A percentile compares a stretch with the other conserved stretches of the same genome.
Conservation (phyloP, 805 yeast species). For the Candida stauntonica region DNA sequence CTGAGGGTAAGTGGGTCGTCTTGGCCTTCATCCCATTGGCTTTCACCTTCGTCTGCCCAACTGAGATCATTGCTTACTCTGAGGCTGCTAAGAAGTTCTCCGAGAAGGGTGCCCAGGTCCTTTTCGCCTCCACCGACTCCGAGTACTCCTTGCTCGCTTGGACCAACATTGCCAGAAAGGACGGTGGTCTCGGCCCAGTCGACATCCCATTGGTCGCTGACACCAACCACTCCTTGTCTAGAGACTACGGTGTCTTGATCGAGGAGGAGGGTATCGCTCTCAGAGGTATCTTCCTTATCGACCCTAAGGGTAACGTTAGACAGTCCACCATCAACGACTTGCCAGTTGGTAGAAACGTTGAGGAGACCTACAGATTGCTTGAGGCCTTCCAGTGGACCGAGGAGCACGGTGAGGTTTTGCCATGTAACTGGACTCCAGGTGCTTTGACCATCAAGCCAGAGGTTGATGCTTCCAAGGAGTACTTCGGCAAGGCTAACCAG, state of each 20-base stretch:
- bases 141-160: slow-evolving; percentile 97
- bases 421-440: slow-evolving; percentile 99
- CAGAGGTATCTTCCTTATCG: slow-evolving; percentile 97
- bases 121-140: slow-evolving; percentile 97
- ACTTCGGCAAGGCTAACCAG: slow-evolving; percentile 60
- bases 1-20: slow-evolving; percentile 93
- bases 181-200: slow-evolving; percentile 97
- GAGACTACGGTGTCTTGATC: slow-evolving; percentile 94
- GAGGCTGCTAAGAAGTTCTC: slow-evolving; percentile 89
- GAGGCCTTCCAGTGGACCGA: slow-evolving; percentile 99
- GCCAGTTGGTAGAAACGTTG: slow-evolving; percentile 99
- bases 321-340: slow-evolving; percentile 97
- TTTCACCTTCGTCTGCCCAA: slow-evolving; percentile 99
- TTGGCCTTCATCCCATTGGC: slow-evolving; percentile 98
- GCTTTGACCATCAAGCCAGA: slow-evolving; percentile 86
- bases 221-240: slow-evolving; percentile 91
- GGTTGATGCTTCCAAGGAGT: slow-evolving; percentile 72
- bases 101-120: slow-evolving; percentile 80
- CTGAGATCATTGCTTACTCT: slow-evolving; percentile 98
- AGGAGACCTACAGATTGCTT: slow-evolving; percentile 93
- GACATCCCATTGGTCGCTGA: slow-evolving; percentile 94
- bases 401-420: slow-evolving; percentile 98
- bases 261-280: slow-evolving; percentile 96
- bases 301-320: slow-evolving; percentile 92
- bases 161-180: slow-evolving; percentile 95